A percentile compares a stretch with the other conserved stretches of the same genome.
These are phyloP conservation scores for Lenwebbia sp. DNA, from an alignment of 345 rosid species.

Conservation along the genomic window DNA sequence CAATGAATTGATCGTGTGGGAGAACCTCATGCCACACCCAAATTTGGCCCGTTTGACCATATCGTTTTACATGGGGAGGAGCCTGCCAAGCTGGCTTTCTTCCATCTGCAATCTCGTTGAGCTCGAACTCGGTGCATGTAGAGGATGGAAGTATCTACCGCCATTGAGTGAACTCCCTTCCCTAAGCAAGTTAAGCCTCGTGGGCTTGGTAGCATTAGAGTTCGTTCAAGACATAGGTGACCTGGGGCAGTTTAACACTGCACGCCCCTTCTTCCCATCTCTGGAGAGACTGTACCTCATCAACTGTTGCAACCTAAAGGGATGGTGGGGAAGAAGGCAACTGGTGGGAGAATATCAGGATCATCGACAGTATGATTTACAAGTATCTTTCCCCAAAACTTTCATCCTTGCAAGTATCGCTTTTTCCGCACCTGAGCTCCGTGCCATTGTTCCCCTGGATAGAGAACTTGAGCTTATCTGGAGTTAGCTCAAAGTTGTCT, in stretches of 20 bases:
- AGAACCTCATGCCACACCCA: not conserved
- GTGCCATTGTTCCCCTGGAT: not conserved
- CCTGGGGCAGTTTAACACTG: not conserved
- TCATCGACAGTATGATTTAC: not conserved
- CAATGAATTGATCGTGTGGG: not conserved
- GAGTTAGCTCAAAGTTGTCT: not conserved
- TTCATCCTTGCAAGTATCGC: not conserved
- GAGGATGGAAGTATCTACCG: not conserved
- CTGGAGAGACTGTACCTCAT: not conserved
- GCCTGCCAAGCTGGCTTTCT: not conserved
- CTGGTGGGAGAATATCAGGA: not conserved
- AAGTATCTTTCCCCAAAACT: not conserved
- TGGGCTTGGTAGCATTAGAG: not conserved
- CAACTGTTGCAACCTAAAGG: not conserved
- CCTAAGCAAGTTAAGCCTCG: not conserved
- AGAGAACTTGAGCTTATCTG: not conserved
- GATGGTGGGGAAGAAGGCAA: not conserved
- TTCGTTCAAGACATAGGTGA: not conserved
- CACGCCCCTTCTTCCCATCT: not conserved
- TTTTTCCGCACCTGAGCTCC: not conserved
- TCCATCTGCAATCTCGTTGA: rapidly evolving
- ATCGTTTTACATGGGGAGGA: rapidly evolving
- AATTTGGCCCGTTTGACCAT: rapidly evolving
- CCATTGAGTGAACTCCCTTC: not conserved
- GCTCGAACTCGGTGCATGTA: rapidly evolving